Evolutionary conservation across 2,329 filamentous ascomycete genomes (phyloP), one percentile per base, ranked within the genome.

Genomic region (Calonectria fujianensis): DNA sequence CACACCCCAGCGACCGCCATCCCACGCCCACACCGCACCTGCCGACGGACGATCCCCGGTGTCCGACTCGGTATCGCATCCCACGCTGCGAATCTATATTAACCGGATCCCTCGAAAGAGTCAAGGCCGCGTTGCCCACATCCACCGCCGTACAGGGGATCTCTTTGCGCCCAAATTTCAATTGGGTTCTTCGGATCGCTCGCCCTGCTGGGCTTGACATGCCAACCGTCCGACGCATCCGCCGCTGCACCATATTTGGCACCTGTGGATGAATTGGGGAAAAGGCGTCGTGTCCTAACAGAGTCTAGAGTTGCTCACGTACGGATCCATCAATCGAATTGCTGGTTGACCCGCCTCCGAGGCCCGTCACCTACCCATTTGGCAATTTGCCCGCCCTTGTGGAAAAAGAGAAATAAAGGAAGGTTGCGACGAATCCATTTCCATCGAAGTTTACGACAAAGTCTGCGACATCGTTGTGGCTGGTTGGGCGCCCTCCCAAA

Each of bases 171-270:
- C 76, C 74, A 77, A 73, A 50, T 72, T 73, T 67, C 68, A 68
- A 71, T 68, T 74, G 61, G 75, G 73, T 68, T 75, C 64, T 65
- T 54, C 71, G 73, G 65, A 51, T 76, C 70, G 75, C 77, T 80
- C 77, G 74, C 78, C 74, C 54, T 54, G 73, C 75, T 74, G 71
- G 76, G 70, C 74, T 72, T 78, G 78, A 78, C 76, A 79, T 80
- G 78, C 79, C 76, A 80, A 78, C 76, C 76, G 76, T 75, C 79
- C 79, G 79, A 81, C 79, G 71, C 79, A 75, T 81, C 79, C 79
- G 79, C 74, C 65, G 63, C 73, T 79, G 76, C 78, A 80, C 79
- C 75, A 80, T 69, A 69, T 79, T 74, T 80, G 72, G 69, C 72
- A 80, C 72, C 74, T 74, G 79, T 80, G 75, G 63, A 80, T 79